Base-by-base conservation (phyloP, 148 eudicot genomes). In the Selenicereus undatus region DNA sequence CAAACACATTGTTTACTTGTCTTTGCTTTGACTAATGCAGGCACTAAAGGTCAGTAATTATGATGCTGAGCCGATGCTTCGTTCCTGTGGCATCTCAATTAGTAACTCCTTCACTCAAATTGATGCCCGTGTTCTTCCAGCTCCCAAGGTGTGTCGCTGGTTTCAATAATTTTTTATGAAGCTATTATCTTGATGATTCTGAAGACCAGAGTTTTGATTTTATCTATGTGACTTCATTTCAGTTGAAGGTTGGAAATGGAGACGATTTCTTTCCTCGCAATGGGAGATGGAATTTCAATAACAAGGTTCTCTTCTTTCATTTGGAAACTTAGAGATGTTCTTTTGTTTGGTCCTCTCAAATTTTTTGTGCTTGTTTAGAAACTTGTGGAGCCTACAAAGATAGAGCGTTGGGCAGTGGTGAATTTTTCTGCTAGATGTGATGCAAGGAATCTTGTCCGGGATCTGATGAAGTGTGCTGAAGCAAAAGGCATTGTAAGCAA, bases 351-450 rank as follows among this genome's bases (percentile, higher is more conserved):
- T 32, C 68, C 24, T 71, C 65, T 26, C 35, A 26, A n/a, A 27
- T 27, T 1, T 10, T 66, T 66, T 66, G 71, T 66, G 30, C 26
- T 52, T 79, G 7, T 79, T 75, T 39, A 85, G 87, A 82, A 8
- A 79, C 36, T 85, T 24, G 80, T 68, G 14, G 87, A 85, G 2
- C 85, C 85, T 32, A 36, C 65, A 27, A 69, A 71, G 73, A 42
- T 80, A 39, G 71, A 75, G 17, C 77, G 68, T 5, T 85, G 87
- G 87, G 87, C 85, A 18, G 76, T 86, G 36, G 85, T 83, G 26
- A 83, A 77, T 71, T 86, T 86, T 65, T 82, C 85, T 35, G 81
- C 85, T 13, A 75, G 83, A 32, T 83, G 85, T 80, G 88, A 86
- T 36, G 71, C 75, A 11, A 42, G 48, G 8, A 18, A 9, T 5